A percentile compares a stretch with the other conserved stretches of the same genome.
These are phyloP conservation scores for Clavulina sp. DNA, from an alignment of 768 basidiomycete species.

Conservation along the genomic window DNA sequence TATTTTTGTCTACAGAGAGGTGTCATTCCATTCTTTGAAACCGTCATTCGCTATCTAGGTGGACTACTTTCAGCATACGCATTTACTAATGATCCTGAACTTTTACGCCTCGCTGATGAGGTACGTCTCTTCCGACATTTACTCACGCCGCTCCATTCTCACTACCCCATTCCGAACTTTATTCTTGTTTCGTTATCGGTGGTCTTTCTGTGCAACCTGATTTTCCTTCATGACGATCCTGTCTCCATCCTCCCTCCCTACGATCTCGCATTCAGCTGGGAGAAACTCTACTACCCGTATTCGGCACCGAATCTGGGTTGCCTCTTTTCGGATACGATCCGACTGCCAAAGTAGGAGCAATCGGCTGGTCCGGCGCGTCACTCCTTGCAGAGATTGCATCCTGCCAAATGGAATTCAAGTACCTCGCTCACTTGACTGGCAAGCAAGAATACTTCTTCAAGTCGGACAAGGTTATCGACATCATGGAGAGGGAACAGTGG, in stretches of 20 bases:
- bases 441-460: constrained; percentile 42
- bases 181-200: too few species aligned
- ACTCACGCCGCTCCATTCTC: too few species aligned
- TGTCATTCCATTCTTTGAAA: constrained; percentile 19
- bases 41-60: constrained; percentile 32
- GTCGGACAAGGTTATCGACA: constrained; percentile 26
- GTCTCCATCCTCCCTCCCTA: neutral
- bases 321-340: constrained; percentile 58
- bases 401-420: constrained; percentile 70
- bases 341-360: constrained; percentile 17
- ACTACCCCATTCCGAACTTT: too few species aligned
- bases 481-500: constrained; percentile 32
- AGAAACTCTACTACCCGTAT: constrained; percentile 49
- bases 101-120: constrained; percentile 22
- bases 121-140: constrained; percentile 13
- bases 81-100: constrained; percentile 21
- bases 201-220: too few species aligned
- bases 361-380: constrained; percentile 10
- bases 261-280: constrained; percentile 27
- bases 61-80: constrained; percentile 29
- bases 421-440: constrained; percentile 62
- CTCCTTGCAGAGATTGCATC: constrained; percentile 57
- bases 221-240: neutral
- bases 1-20: neutral
- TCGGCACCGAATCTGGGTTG: constrained; percentile 51